Evolutionary conservation across 148 eudicot species (phyloP).

Genomic region (Rhododendron kiyosumense): DNA sequence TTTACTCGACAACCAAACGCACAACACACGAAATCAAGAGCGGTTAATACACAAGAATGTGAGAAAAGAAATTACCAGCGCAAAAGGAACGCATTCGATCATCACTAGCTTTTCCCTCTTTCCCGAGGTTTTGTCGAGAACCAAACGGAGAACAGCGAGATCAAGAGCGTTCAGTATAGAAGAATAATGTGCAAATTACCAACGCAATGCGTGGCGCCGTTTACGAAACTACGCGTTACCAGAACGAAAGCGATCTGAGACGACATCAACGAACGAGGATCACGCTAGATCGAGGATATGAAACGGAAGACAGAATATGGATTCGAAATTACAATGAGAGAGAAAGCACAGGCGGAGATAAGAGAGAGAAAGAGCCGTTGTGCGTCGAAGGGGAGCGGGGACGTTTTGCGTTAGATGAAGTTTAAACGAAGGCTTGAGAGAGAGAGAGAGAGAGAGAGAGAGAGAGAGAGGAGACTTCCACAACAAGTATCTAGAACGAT

Average conservation of each 20-base stretch:
- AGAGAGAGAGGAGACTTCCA: neutral
- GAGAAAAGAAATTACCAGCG: too few species aligned
- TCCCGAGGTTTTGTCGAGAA: too few species aligned
- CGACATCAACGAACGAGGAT: neutral
- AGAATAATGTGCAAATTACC: too few species aligned
- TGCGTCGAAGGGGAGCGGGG: neutral
- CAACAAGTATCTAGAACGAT: neutral
- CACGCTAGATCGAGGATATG: neutral
- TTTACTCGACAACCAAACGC: too few species aligned
- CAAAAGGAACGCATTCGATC: too few species aligned
- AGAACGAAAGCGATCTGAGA: neutral
- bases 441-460: neutral
- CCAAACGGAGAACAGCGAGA: too few species aligned
- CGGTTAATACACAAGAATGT: too few species aligned
- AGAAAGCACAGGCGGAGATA: neutral
- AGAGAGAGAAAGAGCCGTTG: neutral
- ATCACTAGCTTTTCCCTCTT: too few species aligned
- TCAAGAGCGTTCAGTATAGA: too few species aligned
- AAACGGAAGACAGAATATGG: neutral
- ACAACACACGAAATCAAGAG: too few species aligned
- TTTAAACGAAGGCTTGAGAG: too few species aligned
- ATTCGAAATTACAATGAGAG: neutral
- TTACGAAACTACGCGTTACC: neutral
- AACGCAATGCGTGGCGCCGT: too few species aligned
- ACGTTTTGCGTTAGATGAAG: neutral